A percentile compares a stretch with the other conserved stretches of the same genome.
phyloP scores from a whole-genome alignment of 75 land plant species.

The Pinus tabuliformis region DNA sequence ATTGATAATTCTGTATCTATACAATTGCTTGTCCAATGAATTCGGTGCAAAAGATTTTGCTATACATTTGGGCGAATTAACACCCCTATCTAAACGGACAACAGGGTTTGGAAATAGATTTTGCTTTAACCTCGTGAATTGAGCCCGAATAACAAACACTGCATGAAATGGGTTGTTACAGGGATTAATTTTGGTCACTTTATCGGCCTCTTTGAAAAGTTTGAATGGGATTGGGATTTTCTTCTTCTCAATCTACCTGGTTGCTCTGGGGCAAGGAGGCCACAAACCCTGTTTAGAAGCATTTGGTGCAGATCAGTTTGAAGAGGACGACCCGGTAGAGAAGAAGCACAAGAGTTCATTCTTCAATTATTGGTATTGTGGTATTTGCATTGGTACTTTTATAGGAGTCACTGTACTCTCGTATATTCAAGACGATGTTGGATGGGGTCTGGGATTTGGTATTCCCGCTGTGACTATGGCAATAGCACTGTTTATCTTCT shows the following conservation, averaged over 20 bases:
- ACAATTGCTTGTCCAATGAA: too few species aligned
- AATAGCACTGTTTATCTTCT: constrained; percentile 32
- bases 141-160: neutral
- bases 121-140: too few species aligned
- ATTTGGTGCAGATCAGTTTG: constrained; percentile 87
- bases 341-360: constrained; percentile 48
- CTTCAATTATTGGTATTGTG: constrained; percentile 83
- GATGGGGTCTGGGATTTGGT: constrained; percentile 69
- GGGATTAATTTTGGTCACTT: constrained; percentile 40
- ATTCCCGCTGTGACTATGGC: constrained; percentile 35
- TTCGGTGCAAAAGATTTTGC: too few species aligned
- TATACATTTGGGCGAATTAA: too few species aligned
- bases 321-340: constrained; percentile 32
- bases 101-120: too few species aligned
- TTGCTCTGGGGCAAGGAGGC: constrained; percentile 63
- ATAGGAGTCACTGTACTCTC: constrained; percentile 24
- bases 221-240: constrained; percentile 20
- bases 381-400: constrained; percentile 25
- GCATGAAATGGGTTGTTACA: constrained; percentile 11
- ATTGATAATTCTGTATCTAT: too few species aligned
- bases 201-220: constrained; percentile 29
- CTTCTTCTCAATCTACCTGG: constrained; percentile 41
- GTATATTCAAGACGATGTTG: constrained; percentile 58
- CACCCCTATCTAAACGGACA: too few species aligned
- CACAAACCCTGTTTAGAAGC: constrained; percentile 82